Base-by-base conservation (phyloP, 2,329 filamentous ascomycete genomes). In the Aspergillus sp. region DNA sequence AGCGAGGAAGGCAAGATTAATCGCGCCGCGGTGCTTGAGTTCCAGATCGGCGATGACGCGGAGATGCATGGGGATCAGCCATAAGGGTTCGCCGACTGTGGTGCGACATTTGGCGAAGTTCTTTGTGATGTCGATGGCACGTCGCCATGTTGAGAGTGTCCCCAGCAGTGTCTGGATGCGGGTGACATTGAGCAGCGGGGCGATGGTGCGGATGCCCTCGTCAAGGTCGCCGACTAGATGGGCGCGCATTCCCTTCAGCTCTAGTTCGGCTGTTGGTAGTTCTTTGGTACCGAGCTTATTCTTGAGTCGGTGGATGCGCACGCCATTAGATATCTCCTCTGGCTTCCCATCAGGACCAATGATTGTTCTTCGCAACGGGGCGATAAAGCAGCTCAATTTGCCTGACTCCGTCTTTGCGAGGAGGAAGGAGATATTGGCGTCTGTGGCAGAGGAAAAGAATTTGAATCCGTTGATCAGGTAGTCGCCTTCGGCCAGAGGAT, bases 211-310 rank as follows among this genome's bases (percentile, higher is more conserved):
- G 24, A 90, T 81, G 1, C 89, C 89, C 41, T 83, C 75, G 1
- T 89, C 88, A 60, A 89, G 81, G 3, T 81, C 74, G 5, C 89
- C 89, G 24, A 93, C 74, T 6, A 91, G 78, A 79, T 86, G 86
- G 4, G 77, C 86, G 2, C 86, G 81, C 78, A 85, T 84, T 13
- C 77, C 80, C 15, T 80, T 76, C 3, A 89, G 78, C 58, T 88
- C 86, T 0, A 92, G 80, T 69, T 92, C 89, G 0, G 88, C 89
- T 0, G 89, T 91, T 0, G 89, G 88, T 0, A 92, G 76, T 0
- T 85, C 80, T 47, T 83, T 83, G 0, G 88, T 91, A 22, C 89
- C 89, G 2, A 89, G 79, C 66, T 91, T 92, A 70, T 84, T 83
- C 74, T 92, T 91, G 15, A 92, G 76, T 0, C 88, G 81, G 56